Evolutionary conservation across 371 early-diverging fungal species (phyloP).

Genomic region (Mortierella sp.): DNA sequence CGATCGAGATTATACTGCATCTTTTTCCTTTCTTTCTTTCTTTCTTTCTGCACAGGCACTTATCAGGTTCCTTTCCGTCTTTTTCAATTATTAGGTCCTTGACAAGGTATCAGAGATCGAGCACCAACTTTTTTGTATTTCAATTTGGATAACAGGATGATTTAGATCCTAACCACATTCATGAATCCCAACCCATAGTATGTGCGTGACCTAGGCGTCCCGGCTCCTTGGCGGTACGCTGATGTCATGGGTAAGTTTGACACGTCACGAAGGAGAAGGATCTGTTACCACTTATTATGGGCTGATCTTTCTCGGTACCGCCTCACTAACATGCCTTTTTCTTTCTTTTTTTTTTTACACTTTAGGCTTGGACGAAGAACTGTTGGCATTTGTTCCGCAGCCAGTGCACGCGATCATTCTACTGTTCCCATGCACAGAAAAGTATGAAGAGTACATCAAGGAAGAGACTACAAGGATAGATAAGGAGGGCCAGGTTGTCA

Average conservation of each 20-base stretch:
- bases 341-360: not conserved
- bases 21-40: not conserved
- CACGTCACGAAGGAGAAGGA: too few species aligned
- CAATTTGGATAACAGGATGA: not conserved
- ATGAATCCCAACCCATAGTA: slow-evolving; percentile 46
- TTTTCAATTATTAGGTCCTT: slow-evolving; percentile 62
- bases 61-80: not conserved
- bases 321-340: too few species aligned
- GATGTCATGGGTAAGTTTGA: slow-evolving; percentile 67
- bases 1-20: not conserved
- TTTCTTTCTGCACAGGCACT: slow-evolving; percentile 12
- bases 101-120: slow-evolving; percentile 60
- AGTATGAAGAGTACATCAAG: slow-evolving; percentile 66
- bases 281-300: too few species aligned
- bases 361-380: slow-evolving; percentile 83
- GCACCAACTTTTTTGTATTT: not conserved
- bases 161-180: not conserved
- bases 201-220: slow-evolving; percentile 67
- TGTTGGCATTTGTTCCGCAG: slow-evolving; percentile 81
- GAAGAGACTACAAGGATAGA: slow-evolving; percentile 64
- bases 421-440: slow-evolving; percentile 72
- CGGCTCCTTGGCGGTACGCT: slow-evolving; percentile 59
- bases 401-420: slow-evolving; percentile 86
- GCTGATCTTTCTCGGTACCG: too few species aligned
- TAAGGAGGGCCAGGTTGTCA: slow-evolving; percentile 62